Base-by-base conservation (phyloP, 768 basidiomycete species). In the Infundibulicybe gibba region DNA sequence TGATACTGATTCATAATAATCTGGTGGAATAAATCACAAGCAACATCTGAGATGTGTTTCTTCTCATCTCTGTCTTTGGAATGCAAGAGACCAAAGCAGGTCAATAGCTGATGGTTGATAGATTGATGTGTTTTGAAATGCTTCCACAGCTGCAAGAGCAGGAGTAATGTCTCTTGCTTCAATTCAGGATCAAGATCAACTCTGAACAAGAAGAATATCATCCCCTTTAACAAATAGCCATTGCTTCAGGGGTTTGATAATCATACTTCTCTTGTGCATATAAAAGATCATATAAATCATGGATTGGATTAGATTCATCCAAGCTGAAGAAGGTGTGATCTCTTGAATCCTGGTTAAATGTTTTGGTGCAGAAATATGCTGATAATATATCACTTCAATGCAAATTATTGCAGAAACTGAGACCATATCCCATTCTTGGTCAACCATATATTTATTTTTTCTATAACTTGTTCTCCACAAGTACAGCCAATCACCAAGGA, bases 221-320 rank as follows among this genome's bases (percentile, higher is more conserved):
- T 25, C 21, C 20, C 35, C 25, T 13, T n/a, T n/a, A 45, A 37
- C 15, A 45, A 31, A 20, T 21, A 45, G 19, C 12, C 16, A 45
- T 37, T 5, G 35, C 44, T 3, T 45, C 32, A 17, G 32, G 3
- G 12, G 14, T 19, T 5, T 35, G 13, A 21, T n/a, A 3, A 16
- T 45, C 25, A 16, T 37, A 20, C 14, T 37, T 33, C 13, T 45
- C n/a, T 19, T 37, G 35, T 2, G 20, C 44, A 31, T 45, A 33
- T 37, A 45, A 37, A 2, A 45, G 14, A 8, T 45, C 35, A 38
- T 45, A 45, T n/a, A 45, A 25, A 32, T 45, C 44, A 45, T 37
- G 35, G 12, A 45, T 37, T 19, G 44, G 44, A 13, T 45, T 25
- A 6, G 35, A 21, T 2, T 45, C 44, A 21, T 45, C 35, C 19